These are phyloP conservation scores for Pochonia chlamydosporia DNA, from an alignment of 2,329 filamentous ascomycete genomes.

Conservation along the genomic window DNA sequence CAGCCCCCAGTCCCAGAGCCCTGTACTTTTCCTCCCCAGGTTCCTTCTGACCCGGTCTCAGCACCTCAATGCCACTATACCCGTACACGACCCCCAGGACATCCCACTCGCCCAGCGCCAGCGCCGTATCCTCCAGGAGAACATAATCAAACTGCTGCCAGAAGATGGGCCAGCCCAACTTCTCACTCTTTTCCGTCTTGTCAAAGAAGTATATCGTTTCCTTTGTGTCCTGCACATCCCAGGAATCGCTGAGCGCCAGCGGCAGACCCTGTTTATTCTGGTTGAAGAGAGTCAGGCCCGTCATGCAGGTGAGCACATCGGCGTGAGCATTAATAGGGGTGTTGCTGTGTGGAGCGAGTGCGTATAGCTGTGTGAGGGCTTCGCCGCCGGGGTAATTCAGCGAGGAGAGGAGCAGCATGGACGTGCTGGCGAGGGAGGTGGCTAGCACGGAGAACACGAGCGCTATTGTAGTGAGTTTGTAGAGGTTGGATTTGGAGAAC, in stretches of 20 bases:
- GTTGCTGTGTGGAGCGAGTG: slow-evolving; percentile 18
- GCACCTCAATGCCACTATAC: slow-evolving; percentile 53
- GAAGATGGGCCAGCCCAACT: slow-evolving; percentile 44
- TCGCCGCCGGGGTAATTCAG: slow-evolving; percentile 92
- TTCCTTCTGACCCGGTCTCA: slow-evolving; percentile 36
- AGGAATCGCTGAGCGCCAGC: slow-evolving; percentile 20
- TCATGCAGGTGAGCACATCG: slow-evolving; percentile 65
- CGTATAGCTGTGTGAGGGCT: slow-evolving; percentile 56
- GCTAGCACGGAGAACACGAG: slow-evolving; percentile 55
- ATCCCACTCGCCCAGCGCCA: slow-evolving; percentile 48
- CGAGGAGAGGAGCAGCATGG: slow-evolving; percentile 71
- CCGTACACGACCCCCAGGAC: slow-evolving; percentile 50
- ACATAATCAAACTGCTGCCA: slow-evolving; percentile 62
- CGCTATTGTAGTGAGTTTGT: slow-evolving; percentile 45
- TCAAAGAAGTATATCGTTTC: slow-evolving; percentile 41
- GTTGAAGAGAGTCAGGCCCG: slow-evolving; percentile 61
- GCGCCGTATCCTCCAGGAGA: slow-evolving; percentile 46
- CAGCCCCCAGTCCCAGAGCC: slow-evolving; percentile 40
- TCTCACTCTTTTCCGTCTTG: slow-evolving; percentile 52
- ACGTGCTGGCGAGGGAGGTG: slow-evolving; percentile 55
- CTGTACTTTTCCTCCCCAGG: slow-evolving; percentile 11
- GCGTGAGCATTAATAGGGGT: slow-evolving; percentile 46
- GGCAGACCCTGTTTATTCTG: slow-evolving; percentile 37
- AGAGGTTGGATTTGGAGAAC: slow-evolving; percentile 53
- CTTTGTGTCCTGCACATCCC: slow-evolving; percentile 7